Percentiles rank a stretch among this genome's conserved stretches.
phyloP scores from a whole-genome alignment of 2,329 filamentous ascomycete genomes.

The Scopulariopsis brevicaulis region DNA sequence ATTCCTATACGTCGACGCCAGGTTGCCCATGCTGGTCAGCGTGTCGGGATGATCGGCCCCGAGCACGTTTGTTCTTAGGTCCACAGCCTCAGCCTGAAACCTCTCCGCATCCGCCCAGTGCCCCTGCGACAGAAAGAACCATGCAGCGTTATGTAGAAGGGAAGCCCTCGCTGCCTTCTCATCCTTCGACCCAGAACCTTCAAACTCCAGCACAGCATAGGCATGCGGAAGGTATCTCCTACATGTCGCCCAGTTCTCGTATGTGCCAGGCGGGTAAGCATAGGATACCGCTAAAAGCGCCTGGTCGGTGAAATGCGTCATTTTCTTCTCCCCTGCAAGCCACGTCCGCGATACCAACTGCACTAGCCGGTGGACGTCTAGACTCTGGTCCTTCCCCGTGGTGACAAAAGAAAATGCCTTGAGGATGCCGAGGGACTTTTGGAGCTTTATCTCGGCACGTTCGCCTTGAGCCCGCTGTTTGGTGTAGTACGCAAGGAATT shows the following conservation, averaged over 20 bases:
- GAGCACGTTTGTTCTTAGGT: conserved; percentile 3
- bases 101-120: conserved; percentile 7
- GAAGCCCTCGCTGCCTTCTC: conserved; percentile 1
- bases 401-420: conserved; percentile 19
- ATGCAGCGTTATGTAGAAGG: not conserved
- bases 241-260: conserved; percentile 10
- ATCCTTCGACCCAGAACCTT: conserved; percentile 6
- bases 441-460: not conserved
- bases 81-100: conserved; percentile 5
- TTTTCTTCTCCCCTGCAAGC: conserved; percentile 8
- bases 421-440: conserved; percentile 12
- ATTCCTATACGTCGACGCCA: too few species aligned
- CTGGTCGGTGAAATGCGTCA: conserved; percentile 7
- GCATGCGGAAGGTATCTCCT: conserved; percentile 14
- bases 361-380: conserved; percentile 21
- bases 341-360: conserved; percentile 20
- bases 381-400: conserved; percentile 5
- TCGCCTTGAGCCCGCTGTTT: not conserved
- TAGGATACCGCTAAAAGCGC: conserved; percentile 12
- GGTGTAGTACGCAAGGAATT: conserved; percentile 6
- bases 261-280: conserved; percentile 10
- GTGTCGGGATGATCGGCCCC: conserved; percentile 4
- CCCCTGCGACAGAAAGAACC: not conserved
- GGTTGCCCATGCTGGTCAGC: not conserved
- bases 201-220: conserved; percentile 8